phyloP scores from a whole-genome alignment of 208 protist genomes.

The Wallacemonas rigidus region DNA sequence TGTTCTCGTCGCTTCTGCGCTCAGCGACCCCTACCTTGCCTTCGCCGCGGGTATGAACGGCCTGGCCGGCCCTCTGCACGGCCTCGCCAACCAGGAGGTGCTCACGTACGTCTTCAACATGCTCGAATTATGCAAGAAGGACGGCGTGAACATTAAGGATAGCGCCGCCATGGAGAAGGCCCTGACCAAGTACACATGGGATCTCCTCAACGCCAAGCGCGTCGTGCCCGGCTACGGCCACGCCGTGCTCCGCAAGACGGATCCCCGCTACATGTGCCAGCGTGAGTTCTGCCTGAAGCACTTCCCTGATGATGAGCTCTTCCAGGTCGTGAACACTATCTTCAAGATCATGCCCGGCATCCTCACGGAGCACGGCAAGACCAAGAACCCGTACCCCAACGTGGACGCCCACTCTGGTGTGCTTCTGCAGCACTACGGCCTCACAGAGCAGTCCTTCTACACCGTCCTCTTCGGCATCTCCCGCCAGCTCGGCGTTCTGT shows the following conservation, averaged over 20 bases:
- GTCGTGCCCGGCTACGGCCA: conserved; percentile 97
- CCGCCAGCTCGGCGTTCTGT: conserved; percentile 95
- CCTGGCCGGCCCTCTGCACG: conserved; percentile 97
- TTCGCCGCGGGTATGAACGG: conserved; percentile 94
- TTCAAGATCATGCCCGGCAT: conserved; percentile 95
- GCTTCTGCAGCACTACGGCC: conserved; percentile 95
- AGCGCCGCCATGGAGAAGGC: conserved; percentile 62
- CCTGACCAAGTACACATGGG: conserved; percentile 91
- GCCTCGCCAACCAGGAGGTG: conserved; percentile 98
- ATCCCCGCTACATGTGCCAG: conserved; percentile 98
- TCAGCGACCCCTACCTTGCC: conserved; percentile 98
- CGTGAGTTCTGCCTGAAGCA: conserved; percentile 96
- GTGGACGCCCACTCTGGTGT: conserved; percentile 97
- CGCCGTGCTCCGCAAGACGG: conserved; percentile 97
- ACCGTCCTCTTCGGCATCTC: conserved; percentile 98
- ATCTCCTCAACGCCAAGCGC: conserved; percentile 87
- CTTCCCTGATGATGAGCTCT: conserved; percentile 96
- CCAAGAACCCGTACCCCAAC: conserved; percentile 98
- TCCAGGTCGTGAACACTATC: conserved; percentile 93
- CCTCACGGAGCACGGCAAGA: conserved; percentile 97
- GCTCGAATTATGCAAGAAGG: conserved; percentile 57
- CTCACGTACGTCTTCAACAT: conserved; percentile 83
- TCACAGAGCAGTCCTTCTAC: conserved; percentile 97
- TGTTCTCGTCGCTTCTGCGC: conserved; percentile 95
- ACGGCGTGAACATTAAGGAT: conserved; percentile 48